phyloP scores from a whole-genome alignment of 2,329 filamentous ascomycete genomes.

The Clarireedia homoeocarpa region DNA sequence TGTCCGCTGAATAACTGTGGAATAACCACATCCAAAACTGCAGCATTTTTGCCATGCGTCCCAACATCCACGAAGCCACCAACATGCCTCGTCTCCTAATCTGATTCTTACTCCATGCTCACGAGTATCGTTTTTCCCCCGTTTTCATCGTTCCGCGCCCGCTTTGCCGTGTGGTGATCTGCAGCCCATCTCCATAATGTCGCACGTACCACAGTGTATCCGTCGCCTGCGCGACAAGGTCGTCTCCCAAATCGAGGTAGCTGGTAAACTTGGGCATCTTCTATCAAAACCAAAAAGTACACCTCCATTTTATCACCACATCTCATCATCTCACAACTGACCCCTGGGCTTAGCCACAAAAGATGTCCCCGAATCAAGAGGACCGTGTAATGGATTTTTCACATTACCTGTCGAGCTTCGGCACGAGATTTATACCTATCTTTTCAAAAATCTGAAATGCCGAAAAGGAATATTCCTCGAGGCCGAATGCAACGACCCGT shows the following conservation, averaged over 20 bases:
- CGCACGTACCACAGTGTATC: conserved; percentile 1
- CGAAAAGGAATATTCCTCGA: conserved; percentile 3
- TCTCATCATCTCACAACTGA: conserved; percentile 1
- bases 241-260: neutral
- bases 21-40: neutral
- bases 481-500: conserved; percentile 5
- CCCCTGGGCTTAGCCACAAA: neutral
- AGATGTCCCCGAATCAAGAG: neutral
- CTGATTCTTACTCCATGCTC: neutral
- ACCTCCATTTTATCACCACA: neutral
- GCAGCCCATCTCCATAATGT: neutral
- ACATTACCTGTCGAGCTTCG: conserved; percentile 2
- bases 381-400: neutral
- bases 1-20: too few species aligned
- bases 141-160: neutral
- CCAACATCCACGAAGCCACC: conserved; percentile 1
- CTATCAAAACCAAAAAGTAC: conserved; percentile 7
- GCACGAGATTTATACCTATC: conserved; percentile 6
- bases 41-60: neutral
- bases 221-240: neutral
- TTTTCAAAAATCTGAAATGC: conserved; percentile 6
- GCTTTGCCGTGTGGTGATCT: conserved; percentile 1
- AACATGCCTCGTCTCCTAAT: neutral
- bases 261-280: neutral
- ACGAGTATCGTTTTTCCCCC: neutral